A percentile compares a stretch with the other conserved stretches of the same genome.
These are phyloP conservation scores for Farysia itapuensis DNA, from an alignment of 1,284 basidiomycete species.

Conservation along the genomic window DNA sequence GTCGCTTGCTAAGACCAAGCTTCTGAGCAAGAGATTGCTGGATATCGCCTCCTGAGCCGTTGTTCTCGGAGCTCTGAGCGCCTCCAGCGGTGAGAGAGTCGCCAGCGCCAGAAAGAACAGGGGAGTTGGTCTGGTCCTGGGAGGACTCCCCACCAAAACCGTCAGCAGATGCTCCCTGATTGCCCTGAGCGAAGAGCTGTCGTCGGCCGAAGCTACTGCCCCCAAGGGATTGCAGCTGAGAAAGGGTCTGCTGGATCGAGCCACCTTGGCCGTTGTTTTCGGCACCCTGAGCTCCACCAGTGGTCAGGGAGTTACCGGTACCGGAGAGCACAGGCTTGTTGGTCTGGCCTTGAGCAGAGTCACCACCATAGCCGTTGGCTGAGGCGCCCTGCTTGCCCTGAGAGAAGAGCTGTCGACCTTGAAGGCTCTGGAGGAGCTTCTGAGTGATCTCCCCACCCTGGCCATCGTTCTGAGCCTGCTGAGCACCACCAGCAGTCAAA, in stretches of 20 bases:
- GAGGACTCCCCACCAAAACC: too few species aligned
- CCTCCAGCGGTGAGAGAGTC: too few species aligned
- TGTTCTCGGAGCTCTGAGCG: too few species aligned
- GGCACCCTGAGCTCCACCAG: slow-evolving; percentile 11
- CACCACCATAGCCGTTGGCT: slow-evolving; percentile 1
- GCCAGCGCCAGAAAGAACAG: too few species aligned
- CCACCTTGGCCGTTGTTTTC: slow-evolving; percentile 15
- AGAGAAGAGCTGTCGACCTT: slow-evolving; percentile 3
- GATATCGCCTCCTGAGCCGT: too few species aligned
- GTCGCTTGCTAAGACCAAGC: too few species aligned
- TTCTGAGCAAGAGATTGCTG: too few species aligned
- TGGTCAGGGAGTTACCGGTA: slow-evolving; percentile 7
- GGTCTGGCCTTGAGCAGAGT: neutral
- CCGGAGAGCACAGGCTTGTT: slow-evolving; percentile 13
- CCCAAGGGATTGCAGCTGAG: too few species aligned
- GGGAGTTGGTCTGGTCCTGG: too few species aligned
- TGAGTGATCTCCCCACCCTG: slow-evolving; percentile 7
- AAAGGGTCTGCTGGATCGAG: slow-evolving; percentile 8
- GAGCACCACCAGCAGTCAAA: slow-evolving; percentile 10
- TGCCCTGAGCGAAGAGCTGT: too few species aligned
- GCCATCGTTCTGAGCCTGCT: slow-evolving; percentile 10
- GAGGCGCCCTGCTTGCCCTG: neutral
- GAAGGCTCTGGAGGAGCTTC: slow-evolving; percentile 6
- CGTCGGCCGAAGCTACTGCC: too few species aligned
- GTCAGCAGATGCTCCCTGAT: too few species aligned